These are phyloP conservation scores for Solanum lycopersicoides DNA, from an alignment of 257 asterid species.

Conservation along the genomic window DNA sequence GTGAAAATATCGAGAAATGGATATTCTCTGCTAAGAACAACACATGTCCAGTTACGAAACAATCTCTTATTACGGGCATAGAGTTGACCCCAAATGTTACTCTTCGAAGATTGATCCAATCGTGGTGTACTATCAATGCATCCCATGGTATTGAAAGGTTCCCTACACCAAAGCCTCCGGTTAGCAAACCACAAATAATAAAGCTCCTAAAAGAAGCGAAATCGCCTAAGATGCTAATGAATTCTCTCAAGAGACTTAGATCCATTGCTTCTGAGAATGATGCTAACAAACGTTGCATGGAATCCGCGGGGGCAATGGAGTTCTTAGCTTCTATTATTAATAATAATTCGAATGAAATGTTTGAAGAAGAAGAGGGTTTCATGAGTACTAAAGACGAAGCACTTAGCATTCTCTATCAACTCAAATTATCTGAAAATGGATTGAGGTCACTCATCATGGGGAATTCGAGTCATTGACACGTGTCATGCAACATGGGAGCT, in stretches of 20 bases:
- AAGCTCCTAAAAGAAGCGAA: constrained; percentile 39
- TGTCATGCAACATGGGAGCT: constrained; percentile 43
- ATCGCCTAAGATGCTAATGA: constrained; percentile 18
- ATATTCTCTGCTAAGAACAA: constrained; percentile 30
- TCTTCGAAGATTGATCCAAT: constrained; percentile 70
- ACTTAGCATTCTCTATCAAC: constrained; percentile 33
- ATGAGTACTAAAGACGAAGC: constrained; percentile 39
- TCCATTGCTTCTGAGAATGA: constrained; percentile 60
- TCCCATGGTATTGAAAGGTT: constrained; percentile 47
- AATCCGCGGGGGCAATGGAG: constrained; percentile 35
- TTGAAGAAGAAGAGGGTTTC: not conserved
- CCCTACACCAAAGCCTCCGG: constrained; percentile 75
- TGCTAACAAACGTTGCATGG: constrained; percentile 53
- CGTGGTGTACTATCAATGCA: constrained; percentile 76
- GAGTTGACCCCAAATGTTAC: constrained; percentile 67
- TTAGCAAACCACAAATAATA: constrained; percentile 35
- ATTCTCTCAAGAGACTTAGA: constrained; percentile 31
- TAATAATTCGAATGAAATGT: not conserved
- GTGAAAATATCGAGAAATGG: constrained; percentile 79
- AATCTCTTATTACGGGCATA: constrained; percentile 14
- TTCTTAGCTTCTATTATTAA: constrained; percentile 41
- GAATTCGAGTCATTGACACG: constrained; percentile 30
- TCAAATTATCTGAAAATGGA: constrained; percentile 45
- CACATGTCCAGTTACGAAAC: constrained; percentile 68
- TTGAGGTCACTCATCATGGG: constrained; percentile 14